Percentiles rank a stretch among this genome's conserved stretches.
phyloP scores from a whole-genome alignment of 768 basidiomycete genomes.

The Pleurotus ostreatus region DNA sequence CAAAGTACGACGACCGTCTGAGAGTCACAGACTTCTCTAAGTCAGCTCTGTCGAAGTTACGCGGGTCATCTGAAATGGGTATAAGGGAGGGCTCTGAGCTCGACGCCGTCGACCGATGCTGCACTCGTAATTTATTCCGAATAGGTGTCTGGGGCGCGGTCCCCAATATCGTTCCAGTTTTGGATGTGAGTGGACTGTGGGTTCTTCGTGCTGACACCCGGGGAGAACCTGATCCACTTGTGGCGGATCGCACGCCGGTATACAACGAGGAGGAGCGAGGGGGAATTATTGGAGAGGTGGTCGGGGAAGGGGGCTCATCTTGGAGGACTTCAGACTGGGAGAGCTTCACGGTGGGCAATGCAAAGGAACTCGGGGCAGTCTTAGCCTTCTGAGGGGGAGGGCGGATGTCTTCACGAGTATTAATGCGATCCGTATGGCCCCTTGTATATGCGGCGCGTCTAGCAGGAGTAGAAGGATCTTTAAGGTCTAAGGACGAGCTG shows the following conservation, averaged over 20 bases:
- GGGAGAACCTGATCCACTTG: constrained; percentile 26
- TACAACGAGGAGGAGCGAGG: constrained; percentile 50
- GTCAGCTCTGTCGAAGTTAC: constrained; percentile 36
- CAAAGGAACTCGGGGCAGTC: constrained; percentile 9
- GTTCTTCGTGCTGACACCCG: constrained; percentile 29
- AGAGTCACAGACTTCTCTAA: background rate
- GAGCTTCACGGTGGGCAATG: constrained; percentile 26
- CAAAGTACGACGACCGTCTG: constrained; percentile 6
- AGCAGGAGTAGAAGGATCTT: constrained; percentile 58
- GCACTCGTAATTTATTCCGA: constrained; percentile 44
- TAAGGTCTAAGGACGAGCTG: constrained; percentile 52
- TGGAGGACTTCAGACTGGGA: constrained; percentile 23
- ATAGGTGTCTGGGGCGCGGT: constrained; percentile 8
- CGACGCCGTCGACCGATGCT: constrained; percentile 70
- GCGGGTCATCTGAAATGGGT: constrained; percentile 45
- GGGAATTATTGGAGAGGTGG: constrained; percentile 34
- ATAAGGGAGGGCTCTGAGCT: constrained; percentile 82
- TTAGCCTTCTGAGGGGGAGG: constrained; percentile 18
- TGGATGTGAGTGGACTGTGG: constrained; percentile 40
- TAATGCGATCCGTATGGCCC: constrained; percentile 28
- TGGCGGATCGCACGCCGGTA: constrained; percentile 26
- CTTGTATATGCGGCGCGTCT: constrained; percentile 35
- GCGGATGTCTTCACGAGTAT: constrained; percentile 16
- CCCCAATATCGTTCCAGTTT: constrained; percentile 30
- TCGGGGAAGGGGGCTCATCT: constrained; percentile 14